These are phyloP conservation scores for Chaetomium sp. DNA, from an alignment of 2,329 filamentous ascomycete species.

Conservation along the genomic window DNA sequence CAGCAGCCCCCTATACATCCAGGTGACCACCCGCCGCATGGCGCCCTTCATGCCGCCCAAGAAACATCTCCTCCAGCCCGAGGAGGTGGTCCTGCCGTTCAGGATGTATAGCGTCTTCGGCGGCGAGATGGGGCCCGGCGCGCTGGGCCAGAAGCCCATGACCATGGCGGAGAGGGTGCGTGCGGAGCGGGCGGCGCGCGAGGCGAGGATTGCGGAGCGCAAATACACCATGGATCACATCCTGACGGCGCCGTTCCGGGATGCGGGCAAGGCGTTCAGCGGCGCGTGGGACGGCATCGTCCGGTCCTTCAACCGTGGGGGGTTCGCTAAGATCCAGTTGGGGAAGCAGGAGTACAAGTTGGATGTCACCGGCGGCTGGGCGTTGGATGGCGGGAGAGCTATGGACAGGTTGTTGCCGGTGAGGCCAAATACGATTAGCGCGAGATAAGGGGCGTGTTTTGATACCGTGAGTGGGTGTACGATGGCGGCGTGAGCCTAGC, in stretches of 20 bases:
- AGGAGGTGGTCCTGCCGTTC: slow-evolving; percentile 43
- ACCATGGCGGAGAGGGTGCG: slow-evolving; percentile 36
- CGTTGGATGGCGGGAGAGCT: slow-evolving; percentile 60
- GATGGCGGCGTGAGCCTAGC: background rate
- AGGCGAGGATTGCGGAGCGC: slow-evolving; percentile 43
- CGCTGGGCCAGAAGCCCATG: background rate
- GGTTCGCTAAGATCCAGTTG: slow-evolving; percentile 55
- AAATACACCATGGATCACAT: slow-evolving; percentile 59
- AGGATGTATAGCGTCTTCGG: slow-evolving; percentile 38
- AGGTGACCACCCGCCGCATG: slow-evolving; percentile 55
- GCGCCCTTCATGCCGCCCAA: slow-evolving; percentile 52
- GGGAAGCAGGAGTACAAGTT: slow-evolving; percentile 57
- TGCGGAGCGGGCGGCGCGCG: slow-evolving; percentile 43
- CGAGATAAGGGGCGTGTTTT: background rate
- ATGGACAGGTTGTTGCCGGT: slow-evolving; percentile 57
- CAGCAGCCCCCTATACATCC: slow-evolving; percentile 49
- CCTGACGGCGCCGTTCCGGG: slow-evolving; percentile 60
- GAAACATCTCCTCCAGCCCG: slow-evolving; percentile 45
- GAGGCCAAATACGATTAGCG: slow-evolving; percentile 30
- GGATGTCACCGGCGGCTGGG: slow-evolving; percentile 59
- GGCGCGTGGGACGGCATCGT: slow-evolving; percentile 50
- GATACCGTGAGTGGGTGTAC: background rate
- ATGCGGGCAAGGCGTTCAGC: slow-evolving; percentile 47
- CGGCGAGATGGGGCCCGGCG: background rate
- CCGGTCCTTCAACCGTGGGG: slow-evolving; percentile 58